Evolutionary conservation across 164 flowering plant species (phyloP).

Genomic region (Platanus orientalis): DNA sequence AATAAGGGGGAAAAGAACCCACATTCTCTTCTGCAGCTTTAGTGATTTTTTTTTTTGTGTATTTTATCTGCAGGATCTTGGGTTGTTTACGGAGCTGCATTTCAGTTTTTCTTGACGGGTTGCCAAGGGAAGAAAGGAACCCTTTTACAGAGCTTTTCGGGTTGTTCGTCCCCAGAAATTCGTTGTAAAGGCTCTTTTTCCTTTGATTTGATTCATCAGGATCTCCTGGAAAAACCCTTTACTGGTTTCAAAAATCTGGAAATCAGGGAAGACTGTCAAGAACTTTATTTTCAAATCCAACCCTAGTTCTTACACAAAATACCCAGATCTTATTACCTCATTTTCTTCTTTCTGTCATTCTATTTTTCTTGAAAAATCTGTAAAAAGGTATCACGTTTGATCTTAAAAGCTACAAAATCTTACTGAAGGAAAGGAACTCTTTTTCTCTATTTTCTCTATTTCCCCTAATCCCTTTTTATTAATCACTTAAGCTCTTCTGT

Average conservation of each 20-base stretch:
- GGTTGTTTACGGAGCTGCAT: slow-evolving; percentile 5
- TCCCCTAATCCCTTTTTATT: no score
- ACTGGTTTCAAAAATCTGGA: background rate
- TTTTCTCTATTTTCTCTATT: slow-evolving; percentile 3
- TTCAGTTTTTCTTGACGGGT: no score
- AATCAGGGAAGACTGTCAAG: background rate
- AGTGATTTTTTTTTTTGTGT: background rate
- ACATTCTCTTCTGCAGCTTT: no score
- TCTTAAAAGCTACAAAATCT: background rate
- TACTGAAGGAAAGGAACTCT: background rate
- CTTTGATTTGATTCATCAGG: slow-evolving; percentile 1
- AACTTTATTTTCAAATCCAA: background rate
- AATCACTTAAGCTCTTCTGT: background rate
- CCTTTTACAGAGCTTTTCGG: no score
- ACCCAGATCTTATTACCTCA: background rate
- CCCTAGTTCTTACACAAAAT: background rate
- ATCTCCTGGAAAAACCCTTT: background rate
- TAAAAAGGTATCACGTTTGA: background rate
- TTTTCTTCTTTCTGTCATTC: no score
- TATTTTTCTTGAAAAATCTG: no score
- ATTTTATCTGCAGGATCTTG: slow-evolving; percentile 3
- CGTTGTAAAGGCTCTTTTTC: background rate
- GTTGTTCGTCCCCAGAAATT: no score
- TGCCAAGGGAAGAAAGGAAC: no score
- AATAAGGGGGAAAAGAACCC: background rate